Evolutionary conservation across 805 yeast genomes (phyloP), one percentile per base, ranked within the genome.

Genomic region (Kodamaea lidongshanica): DNA sequence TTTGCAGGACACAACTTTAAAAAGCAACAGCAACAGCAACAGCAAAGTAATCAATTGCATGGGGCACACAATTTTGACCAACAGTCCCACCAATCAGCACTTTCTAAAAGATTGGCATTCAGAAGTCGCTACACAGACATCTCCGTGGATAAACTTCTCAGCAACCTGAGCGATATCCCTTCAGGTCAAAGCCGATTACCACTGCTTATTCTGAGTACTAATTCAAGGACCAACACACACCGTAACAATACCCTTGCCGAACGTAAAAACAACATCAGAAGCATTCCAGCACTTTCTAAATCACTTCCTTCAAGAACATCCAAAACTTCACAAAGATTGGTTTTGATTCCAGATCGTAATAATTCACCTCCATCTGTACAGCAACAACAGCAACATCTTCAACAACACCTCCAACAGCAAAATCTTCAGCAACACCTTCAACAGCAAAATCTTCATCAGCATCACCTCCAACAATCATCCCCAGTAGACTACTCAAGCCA

Each of bases 121-220:
- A 39, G 61, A n/a, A 47, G 56, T 18, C 71, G 74, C 37, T 83
- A 82, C 50, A 77, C 88, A 21, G 79, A 79, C 33, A 84, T 88
- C 4, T 79, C 94, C 0, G 81, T 88, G 4, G 87, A 86, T 34
- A 79, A 79, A 47, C 69, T 88, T 11, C 62, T 88, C 4, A 75
- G 85, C 12, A 80, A 80, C 42, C 72, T 78, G 13, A 78, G 94
- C 39, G 96, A 85, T 46, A 84, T 88, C 9, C 96, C 97, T 0
- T 81, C 94, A 3, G 94, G 84, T 9, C 77, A 70, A 37, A 61
- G 74, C 29, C 48, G 80, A 27, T 35, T 54, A 7, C 72, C 72
- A 43, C 45, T 58, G 23, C 30, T 42, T 19, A 38, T 39, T 10
- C 30, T 40, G 7, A 40, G 44, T 29, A 39, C 42, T 6, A 38